A percentile compares a stretch with the other conserved stretches of the same genome.
Conservation (phyloP, 306 rosid genomes). For the Medicago ruthenica region DNA sequence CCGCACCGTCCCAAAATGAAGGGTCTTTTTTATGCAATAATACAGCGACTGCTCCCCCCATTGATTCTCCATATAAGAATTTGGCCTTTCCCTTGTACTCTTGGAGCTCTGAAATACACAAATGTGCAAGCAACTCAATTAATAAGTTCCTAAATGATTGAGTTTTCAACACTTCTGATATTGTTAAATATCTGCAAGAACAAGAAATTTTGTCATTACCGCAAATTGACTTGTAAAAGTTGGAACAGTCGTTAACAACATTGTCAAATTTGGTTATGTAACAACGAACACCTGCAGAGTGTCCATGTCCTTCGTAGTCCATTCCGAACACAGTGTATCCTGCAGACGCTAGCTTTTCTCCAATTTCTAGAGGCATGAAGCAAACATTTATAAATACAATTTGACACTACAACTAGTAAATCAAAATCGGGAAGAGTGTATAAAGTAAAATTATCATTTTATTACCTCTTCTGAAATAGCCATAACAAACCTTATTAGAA, state of each 20-base stretch:
- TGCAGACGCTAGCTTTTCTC: conserved; percentile 61
- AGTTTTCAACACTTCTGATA: background rate
- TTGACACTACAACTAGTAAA: background rate
- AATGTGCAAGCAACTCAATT: background rate
- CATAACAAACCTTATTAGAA: no score
- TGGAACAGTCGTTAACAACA: conserved; percentile 64
- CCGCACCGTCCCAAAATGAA: conserved; percentile 78
- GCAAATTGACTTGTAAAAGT: conserved; percentile 65
- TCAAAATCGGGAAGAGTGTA: background rate
- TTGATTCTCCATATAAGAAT: conserved; percentile 92
- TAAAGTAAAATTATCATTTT: background rate
- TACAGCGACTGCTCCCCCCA: conserved; percentile 90
- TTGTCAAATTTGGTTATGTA: conserved; percentile 72
- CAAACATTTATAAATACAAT: background rate
- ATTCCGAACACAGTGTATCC: conserved; percentile 83
- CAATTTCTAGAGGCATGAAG: conserved; percentile 54
- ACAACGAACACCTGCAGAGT: conserved; percentile 78
- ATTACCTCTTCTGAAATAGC: no score
- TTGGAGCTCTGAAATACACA: conserved; percentile 50
- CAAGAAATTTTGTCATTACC: conserved; percentile 47
- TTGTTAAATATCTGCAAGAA: background rate
- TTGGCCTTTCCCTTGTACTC: conserved; percentile 60
- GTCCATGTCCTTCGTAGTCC: conserved; percentile 89
- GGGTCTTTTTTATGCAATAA: conserved; percentile 74
- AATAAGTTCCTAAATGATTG: background rate